Percentiles rank a stretch among this genome's conserved stretches.
Evolutionary conservation across 73 alveolate genomes (phyloP).

Genomic region (Tetrahymena borealis): DNA sequence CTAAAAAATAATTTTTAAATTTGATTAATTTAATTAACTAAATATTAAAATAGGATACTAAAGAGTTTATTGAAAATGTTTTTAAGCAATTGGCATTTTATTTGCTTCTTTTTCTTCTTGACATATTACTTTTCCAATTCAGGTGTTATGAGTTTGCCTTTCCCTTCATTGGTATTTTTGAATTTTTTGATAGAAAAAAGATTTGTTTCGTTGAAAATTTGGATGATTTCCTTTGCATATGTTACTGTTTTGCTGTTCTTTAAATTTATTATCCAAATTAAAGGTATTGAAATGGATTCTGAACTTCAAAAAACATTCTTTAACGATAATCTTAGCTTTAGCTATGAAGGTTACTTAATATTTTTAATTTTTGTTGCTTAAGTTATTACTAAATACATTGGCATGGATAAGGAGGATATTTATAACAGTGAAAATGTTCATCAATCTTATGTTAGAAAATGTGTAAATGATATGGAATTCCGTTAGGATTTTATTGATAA

Average conservation of each 20-base stretch:
- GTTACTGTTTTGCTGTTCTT: background rate
- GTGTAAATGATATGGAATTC: background rate
- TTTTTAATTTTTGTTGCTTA: background rate
- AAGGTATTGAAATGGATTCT: background rate
- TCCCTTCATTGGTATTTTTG: background rate
- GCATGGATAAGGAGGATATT: background rate
- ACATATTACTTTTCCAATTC: background rate
- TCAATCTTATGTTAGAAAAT: background rate
- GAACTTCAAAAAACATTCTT: background rate
- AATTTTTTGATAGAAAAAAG: background rate
- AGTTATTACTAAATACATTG: background rate
- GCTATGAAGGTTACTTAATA: background rate
- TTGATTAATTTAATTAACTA: background rate
- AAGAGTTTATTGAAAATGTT: background rate
- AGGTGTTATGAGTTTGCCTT: background rate
- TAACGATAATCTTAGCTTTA: background rate
- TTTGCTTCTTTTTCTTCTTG: background rate
- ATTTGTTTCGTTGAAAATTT: background rate
- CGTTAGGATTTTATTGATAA: background rate
- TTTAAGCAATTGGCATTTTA: background rate
- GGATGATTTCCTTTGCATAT: background rate
- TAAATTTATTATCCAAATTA: background rate
- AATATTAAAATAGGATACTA: too few relatives aligned
- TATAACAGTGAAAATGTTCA: background rate
- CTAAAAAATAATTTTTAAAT: background rate